phyloP scores from a whole-genome alignment of 306 rosid genomes.

The Lagenaria siceraria region DNA sequence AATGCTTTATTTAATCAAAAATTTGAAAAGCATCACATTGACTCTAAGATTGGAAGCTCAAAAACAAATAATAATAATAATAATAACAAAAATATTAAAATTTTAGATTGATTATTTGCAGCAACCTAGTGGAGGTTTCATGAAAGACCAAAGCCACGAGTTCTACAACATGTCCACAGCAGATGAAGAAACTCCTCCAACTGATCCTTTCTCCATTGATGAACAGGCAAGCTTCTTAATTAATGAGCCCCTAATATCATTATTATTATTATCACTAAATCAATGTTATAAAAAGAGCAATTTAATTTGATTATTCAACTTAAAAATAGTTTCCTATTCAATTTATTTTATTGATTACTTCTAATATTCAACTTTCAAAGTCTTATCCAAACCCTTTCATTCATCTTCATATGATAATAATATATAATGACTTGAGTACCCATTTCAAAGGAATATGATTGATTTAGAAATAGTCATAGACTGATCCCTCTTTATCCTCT shows the following conservation, averaged over 20 bases:
- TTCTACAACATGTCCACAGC: background rate
- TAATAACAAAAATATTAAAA: no score
- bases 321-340: background rate
- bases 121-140: background rate
- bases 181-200: background rate
- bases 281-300: background rate
- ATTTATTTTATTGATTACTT: no score
- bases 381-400: background rate
- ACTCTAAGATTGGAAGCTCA: background rate
- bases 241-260: background rate
- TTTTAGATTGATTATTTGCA: background rate
- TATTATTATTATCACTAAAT: background rate
- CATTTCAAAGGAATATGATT: background rate
- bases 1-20: no score
- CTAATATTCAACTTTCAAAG: background rate
- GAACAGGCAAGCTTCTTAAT: background rate
- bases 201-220: slow-evolving; percentile 2
- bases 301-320: background rate
- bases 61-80: no score
- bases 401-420: no score
- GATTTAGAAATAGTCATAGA: no score
- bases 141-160: background rate
- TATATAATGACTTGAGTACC: no score
- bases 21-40: no score
- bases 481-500: no score